These are phyloP conservation scores for Aspergillus saccharolyticus DNA, from an alignment of 495 filamentous ascomycete genomes.

Conservation along the genomic window DNA sequence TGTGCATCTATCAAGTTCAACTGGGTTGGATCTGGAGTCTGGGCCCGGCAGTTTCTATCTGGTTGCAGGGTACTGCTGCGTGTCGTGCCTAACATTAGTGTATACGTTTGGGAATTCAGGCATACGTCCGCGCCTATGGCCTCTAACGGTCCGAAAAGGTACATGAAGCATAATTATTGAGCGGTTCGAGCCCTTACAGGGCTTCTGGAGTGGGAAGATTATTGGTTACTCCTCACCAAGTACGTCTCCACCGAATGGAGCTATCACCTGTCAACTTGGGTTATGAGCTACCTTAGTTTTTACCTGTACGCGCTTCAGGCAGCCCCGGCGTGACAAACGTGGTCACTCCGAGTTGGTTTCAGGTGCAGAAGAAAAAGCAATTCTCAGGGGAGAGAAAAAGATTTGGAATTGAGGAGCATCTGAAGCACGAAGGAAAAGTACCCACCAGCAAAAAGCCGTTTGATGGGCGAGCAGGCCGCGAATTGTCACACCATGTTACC, in stretches of 20 bases:
- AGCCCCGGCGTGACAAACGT: conserved; percentile 1
- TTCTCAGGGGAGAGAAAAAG: background rate
- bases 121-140: background rate
- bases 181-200: background rate
- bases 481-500: conserved; percentile 2
- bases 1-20: background rate
- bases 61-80: background rate
- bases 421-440: background rate
- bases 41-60: background rate
- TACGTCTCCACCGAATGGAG: conserved; percentile 4
- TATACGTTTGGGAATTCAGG: background rate
- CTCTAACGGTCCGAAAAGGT: conserved; percentile 1
- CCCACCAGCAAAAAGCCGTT: background rate
- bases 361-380: conserved; percentile 1
- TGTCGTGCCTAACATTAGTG: conserved; percentile 3
- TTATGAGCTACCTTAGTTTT: background rate
- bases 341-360: background rate
- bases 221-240: conserved; percentile 3
- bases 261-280: conserved; percentile 11
- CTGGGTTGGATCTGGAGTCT: background rate
- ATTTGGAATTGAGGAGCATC: background rate
- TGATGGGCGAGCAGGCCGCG: background rate
- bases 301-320: background rate
- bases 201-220: conserved; percentile 4
- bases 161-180: background rate